Evolutionary conservation across 2,329 filamentous ascomycete species (phyloP).

Genomic region (Phyllosticta citrichinensis): DNA sequence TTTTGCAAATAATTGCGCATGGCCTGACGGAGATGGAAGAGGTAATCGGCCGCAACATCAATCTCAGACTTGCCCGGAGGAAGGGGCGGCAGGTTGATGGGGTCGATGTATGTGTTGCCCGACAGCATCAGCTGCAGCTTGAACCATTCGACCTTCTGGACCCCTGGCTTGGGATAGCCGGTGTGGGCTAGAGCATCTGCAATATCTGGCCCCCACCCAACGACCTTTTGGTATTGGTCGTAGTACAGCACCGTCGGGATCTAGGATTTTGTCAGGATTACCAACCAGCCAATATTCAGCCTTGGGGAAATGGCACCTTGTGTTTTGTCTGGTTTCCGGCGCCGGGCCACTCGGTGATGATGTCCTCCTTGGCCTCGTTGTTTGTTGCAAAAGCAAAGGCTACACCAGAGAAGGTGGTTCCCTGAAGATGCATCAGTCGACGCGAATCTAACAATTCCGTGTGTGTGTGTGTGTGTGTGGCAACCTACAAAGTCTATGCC

Average conservation of each 20-base stretch:
- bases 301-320: slow-evolving; percentile 53
- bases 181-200: slow-evolving; percentile 93
- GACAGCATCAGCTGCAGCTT: slow-evolving; percentile 98
- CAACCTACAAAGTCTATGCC: slow-evolving; percentile 89
- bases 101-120: slow-evolving; percentile 97
- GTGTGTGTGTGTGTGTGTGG: background rate
- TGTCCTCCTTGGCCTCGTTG: slow-evolving; percentile 95
- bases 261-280: slow-evolving; percentile 36
- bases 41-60: slow-evolving; percentile 97
- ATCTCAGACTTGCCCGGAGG: slow-evolving; percentile 98
- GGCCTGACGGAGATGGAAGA: slow-evolving; percentile 94
- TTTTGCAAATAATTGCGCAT: slow-evolving; percentile 95
- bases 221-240: slow-evolving; percentile 97
- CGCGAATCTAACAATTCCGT: background rate
- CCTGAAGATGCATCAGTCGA: slow-evolving; percentile 41
- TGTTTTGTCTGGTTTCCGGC: slow-evolving; percentile 97
- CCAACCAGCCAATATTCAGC: slow-evolving; percentile 11
- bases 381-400: slow-evolving; percentile 91
- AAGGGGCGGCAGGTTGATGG: slow-evolving; percentile 94
- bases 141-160: slow-evolving; percentile 99
- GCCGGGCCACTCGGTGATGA: slow-evolving; percentile 98
- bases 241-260: slow-evolving; percentile 99
- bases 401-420: slow-evolving; percentile 95
- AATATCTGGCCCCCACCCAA: slow-evolving; percentile 98
- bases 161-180: slow-evolving; percentile 92